Evolutionary conservation across 1,139 yeast species (phyloP), one percentile per base, ranked within the genome.

Genomic region (Sugiyamaella japonica): DNA sequence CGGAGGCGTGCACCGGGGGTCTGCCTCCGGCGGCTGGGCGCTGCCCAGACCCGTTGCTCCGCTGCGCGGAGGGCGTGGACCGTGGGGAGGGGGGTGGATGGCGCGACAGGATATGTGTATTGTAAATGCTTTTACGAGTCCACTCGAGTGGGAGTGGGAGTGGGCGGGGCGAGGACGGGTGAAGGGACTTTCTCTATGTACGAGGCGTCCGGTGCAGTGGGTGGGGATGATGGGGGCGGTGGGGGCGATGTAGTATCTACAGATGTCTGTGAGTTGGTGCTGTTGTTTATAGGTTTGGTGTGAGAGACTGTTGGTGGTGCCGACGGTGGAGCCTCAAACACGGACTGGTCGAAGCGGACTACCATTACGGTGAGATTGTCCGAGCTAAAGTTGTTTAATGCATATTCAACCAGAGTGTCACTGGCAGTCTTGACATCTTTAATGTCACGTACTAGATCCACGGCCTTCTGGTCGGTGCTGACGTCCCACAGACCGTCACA

Each of bases 401-500:
- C 98, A 63, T 82, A 78, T 57, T 82, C 80, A 56, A 95, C 89
- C 56, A 91, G 74, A 37, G 73, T 74, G 59, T 81, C 79, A 10
- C 95, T 86, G 0, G 96, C 97, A 43, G 71, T 71, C 54, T 82
- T 80, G 0, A 95, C 86, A 61, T 83, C 84, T 13, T 65, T 60
- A 12, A 78, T 72, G 38, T 79, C 80, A 38, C 79, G 75, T 5
- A 89, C 84, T 63, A 85, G 70, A 54, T 85, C 84, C 57, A 95
- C 88, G 0, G 97, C 97, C 54, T 80, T 80, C 59, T 83, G 84
- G 66, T 91, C 98, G 6, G 83, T 77, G 52, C 91, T 78, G 2
- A 91, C 97, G 68, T 91, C 98, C 97, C 97, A 91, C 12, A 91
- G 75, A 0, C 98, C 98, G 70, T 91, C 98, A 69, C 97, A 90